These are phyloP conservation scores for Solidago caesia DNA, from an alignment of 129 eudicot species.

Conservation along the genomic window DNA sequence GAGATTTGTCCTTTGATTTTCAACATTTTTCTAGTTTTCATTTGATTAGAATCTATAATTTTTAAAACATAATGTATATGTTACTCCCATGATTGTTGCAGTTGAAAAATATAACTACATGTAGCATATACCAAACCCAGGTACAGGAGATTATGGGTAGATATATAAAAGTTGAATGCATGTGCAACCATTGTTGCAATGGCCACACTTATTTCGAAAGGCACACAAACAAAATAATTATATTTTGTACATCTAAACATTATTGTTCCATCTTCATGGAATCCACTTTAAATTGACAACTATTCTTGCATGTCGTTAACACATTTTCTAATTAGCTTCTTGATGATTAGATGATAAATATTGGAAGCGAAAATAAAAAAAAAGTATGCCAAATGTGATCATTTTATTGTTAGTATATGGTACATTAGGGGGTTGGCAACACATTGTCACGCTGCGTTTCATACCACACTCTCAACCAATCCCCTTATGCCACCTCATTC, in stretches of 20 bases:
- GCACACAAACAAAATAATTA: constrained; percentile 25
- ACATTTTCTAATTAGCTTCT: neutral
- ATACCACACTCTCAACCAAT: no score
- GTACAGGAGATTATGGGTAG: constrained; percentile 21
- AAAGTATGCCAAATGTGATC: no score
- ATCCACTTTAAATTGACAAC: constrained; percentile 11
- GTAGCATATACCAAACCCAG: constrained; percentile 13
- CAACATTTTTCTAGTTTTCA: no score
- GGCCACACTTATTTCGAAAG: constrained; percentile 16
- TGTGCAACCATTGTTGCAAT: constrained; percentile 28
- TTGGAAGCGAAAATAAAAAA: neutral
- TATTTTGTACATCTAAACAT: constrained; percentile 20
- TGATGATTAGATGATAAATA: no score
- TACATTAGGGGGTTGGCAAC: no score
- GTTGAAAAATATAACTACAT: constrained; percentile 13
- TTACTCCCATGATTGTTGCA: constrained; percentile 24
- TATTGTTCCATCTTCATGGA: constrained; percentile 26
- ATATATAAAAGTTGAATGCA: constrained; percentile 28
- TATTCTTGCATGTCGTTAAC: neutral
- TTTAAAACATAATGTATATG: neutral
- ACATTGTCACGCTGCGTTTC: no score
- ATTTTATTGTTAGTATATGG: no score
- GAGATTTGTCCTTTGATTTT: no score
- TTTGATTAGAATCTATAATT: neutral
- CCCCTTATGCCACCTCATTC: no score